Evolutionary conservation across 2,329 filamentous ascomycete genomes (phyloP).

Genomic region (Colletotrichum graminicola): DNA sequence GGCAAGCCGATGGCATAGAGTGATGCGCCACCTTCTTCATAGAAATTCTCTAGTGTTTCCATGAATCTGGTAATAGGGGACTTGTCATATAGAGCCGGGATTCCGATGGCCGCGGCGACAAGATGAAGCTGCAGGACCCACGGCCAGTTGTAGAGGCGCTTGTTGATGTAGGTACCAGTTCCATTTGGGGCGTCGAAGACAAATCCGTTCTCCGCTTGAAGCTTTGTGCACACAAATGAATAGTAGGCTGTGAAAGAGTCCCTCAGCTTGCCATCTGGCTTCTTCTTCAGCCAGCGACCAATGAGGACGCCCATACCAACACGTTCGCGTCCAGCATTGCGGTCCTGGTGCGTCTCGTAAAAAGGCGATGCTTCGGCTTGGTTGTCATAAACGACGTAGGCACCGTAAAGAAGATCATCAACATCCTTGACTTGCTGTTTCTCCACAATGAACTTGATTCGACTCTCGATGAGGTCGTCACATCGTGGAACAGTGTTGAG

Average conservation of each 20-base stretch:
- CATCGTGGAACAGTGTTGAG: slow-evolving; percentile 32
- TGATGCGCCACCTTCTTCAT: slow-evolving; percentile 29
- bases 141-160: slow-evolving; percentile 38
- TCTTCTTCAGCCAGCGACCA: slow-evolving; percentile 33
- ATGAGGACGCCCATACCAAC: slow-evolving; percentile 37
- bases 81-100: slow-evolving; percentile 24
- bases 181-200: slow-evolving; percentile 31
- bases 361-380: slow-evolving; percentile 32
- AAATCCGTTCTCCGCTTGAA: slow-evolving; percentile 27
- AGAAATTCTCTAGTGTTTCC: slow-evolving; percentile 35
- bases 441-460: slow-evolving; percentile 32
- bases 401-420: slow-evolving; percentile 3
- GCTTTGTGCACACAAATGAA: slow-evolving; percentile 34
- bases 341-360: slow-evolving; percentile 33
- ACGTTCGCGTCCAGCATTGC: slow-evolving; percentile 38
- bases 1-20: slow-evolving; percentile 38
- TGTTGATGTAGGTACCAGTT: slow-evolving; percentile 1
- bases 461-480: slow-evolving; percentile 28
- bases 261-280: neutral
- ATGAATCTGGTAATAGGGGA: slow-evolving; percentile 22
- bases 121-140: slow-evolving; percentile 38
- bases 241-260: slow-evolving; percentile 30
- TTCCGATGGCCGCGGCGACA: slow-evolving; percentile 23
- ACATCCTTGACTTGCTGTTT: slow-evolving; percentile 31
- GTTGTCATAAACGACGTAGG: slow-evolving; percentile 38